phyloP scores from a whole-genome alignment of 2,329 filamentous ascomycete species.

The Apiospora sp. region DNA sequence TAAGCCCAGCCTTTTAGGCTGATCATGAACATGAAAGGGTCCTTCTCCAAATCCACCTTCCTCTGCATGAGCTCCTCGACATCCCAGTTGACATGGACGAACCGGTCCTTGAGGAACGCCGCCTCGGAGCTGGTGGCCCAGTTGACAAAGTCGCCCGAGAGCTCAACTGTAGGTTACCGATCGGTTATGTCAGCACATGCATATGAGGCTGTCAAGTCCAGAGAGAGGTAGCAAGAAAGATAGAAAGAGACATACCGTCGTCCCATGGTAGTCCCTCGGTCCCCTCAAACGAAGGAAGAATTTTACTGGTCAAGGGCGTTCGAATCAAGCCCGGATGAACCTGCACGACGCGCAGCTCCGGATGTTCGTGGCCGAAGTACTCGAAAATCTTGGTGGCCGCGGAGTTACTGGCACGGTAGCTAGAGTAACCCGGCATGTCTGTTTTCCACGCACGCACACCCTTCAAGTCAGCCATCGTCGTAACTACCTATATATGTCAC shows the following conservation, averaged over 20 bases:
- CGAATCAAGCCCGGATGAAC: slow-evolving; percentile 25
- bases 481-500: not conserved
- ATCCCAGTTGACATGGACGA: slow-evolving; percentile 48
- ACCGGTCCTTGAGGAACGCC: slow-evolving; percentile 43
- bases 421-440: slow-evolving; percentile 26
- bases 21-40: slow-evolving; percentile 28
- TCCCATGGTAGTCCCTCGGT: slow-evolving; percentile 10
- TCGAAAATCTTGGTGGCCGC: slow-evolving; percentile 31
- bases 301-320: slow-evolving; percentile 29
- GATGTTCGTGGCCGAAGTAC: slow-evolving; percentile 28
- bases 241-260: slow-evolving; percentile 20
- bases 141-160: slow-evolving; percentile 44
- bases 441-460: not conserved
- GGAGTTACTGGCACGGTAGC: slow-evolving; percentile 28
- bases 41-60: slow-evolving; percentile 26
- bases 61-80: slow-evolving; percentile 42
- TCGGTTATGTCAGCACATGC: not conserved
- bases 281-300: slow-evolving; percentile 7
- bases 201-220: not conserved
- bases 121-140: slow-evolving; percentile 45
- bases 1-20: slow-evolving; percentile 29
- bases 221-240: not conserved
- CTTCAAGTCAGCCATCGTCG: not conserved
- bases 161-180: slow-evolving; percentile 15
- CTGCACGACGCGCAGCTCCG: slow-evolving; percentile 23